Evolutionary conservation across 2,329 filamentous ascomycete genomes (phyloP).

Genomic region (Aspergillus luchuensis): DNA sequence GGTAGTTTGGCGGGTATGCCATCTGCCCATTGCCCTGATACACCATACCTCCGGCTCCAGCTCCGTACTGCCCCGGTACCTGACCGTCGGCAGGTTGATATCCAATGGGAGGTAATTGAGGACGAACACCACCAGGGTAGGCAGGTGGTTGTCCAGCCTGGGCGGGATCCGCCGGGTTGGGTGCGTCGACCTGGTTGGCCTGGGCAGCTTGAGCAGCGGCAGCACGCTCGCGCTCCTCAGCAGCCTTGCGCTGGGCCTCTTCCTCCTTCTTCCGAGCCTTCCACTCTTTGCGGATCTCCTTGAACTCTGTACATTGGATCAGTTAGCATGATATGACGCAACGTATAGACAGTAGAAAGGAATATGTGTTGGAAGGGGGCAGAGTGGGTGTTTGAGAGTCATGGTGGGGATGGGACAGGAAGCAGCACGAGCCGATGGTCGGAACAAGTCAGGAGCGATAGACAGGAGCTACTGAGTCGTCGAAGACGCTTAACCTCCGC

Average conservation of each 20-base stretch:
- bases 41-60: slow-evolving; percentile 54
- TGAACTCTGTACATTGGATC: slow-evolving; percentile 71
- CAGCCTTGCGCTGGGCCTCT: slow-evolving; percentile 82
- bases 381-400: neutral
- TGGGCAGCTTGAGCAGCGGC: slow-evolving; percentile 57
- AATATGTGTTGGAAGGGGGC: neutral
- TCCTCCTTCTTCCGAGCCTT: slow-evolving; percentile 99
- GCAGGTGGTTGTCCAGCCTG: slow-evolving; percentile 45
- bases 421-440: slow-evolving; percentile 19
- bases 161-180: slow-evolving; percentile 51
- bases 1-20: slow-evolving; percentile 50
- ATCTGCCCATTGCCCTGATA: slow-evolving; percentile 54
- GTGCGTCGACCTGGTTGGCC: slow-evolving; percentile 49
- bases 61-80: slow-evolving; percentile 64
- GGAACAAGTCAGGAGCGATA: slow-evolving; percentile 20
- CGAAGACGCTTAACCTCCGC: slow-evolving; percentile 47
- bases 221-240: slow-evolving; percentile 79
- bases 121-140: slow-evolving; percentile 55
- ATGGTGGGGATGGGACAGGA: slow-evolving; percentile 9
- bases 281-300: slow-evolving; percentile 99
- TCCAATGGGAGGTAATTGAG: slow-evolving; percentile 74
- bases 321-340: slow-evolving; percentile 19
- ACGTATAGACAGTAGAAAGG: too few species aligned
- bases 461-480: slow-evolving; percentile 10
- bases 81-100: slow-evolving; percentile 64